These are phyloP conservation scores for Madurella mycetomatis DNA, from an alignment of 2,329 filamentous ascomycete species.

Conservation along the genomic window DNA sequence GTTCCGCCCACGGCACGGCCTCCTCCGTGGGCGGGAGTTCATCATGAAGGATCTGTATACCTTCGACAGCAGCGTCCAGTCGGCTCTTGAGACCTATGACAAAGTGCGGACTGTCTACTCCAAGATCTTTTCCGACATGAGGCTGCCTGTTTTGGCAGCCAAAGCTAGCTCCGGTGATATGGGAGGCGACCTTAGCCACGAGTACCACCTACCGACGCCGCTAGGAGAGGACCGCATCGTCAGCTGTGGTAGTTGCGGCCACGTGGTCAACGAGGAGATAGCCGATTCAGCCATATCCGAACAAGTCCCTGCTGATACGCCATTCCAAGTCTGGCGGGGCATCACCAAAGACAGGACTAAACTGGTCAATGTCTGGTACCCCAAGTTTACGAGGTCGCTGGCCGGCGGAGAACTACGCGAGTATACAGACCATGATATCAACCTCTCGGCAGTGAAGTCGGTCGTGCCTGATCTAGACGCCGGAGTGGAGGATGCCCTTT, in stretches of 20 bases:
- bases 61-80: conserved; percentile 66
- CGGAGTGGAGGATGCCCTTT: conserved; percentile 56
- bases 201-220: conserved; percentile 78
- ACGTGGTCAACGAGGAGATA: conserved; percentile 86
- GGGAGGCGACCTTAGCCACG: conserved; percentile 88
- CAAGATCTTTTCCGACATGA: conserved; percentile 75
- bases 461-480: conserved; percentile 65
- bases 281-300: conserved; percentile 39
- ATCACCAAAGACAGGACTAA: conserved; percentile 64
- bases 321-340: conserved; percentile 52
- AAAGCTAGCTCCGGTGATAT: conserved; percentile 94
- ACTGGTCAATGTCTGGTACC: conserved; percentile 67
- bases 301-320: neutral
- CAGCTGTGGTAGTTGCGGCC: conserved; percentile 67
- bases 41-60: conserved; percentile 98
- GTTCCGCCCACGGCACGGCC: conserved; percentile 77
- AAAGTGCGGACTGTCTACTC: conserved; percentile 70
- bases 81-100: conserved; percentile 77
- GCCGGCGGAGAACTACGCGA: conserved; percentile 19
- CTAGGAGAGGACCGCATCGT: conserved; percentile 85
- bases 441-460: conserved; percentile 59
- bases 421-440: conserved; percentile 36
- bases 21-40: conserved; percentile 86
- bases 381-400: conserved; percentile 29
- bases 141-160: conserved; percentile 77